Evolutionary conservation across 108 stramenopile genomes (phyloP).

Genomic region (Cyclotella atomus): DNA sequence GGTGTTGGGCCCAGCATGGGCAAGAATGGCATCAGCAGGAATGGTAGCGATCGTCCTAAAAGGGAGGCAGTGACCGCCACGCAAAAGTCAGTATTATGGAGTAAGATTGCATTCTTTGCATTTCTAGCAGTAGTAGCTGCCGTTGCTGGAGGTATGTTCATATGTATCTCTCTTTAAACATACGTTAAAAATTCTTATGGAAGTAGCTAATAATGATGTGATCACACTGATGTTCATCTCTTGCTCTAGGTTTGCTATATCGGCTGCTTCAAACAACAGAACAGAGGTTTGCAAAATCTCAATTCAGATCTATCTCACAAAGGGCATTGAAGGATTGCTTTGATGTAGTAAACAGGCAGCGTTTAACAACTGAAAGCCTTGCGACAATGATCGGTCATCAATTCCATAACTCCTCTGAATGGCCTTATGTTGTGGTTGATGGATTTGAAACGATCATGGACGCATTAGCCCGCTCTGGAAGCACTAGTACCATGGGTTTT

Average conservation of each 20-base stretch:
- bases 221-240: background rate
- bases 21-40: too few species aligned
- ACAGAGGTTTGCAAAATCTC: background rate
- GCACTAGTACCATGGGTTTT: background rate
- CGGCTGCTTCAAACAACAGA: background rate
- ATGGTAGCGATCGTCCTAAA: too few species aligned
- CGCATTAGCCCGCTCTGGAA: background rate
- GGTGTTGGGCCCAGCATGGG: too few species aligned
- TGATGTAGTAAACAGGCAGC: background rate
- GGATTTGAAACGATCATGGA: slow-evolving; percentile 5
- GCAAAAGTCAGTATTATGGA: slow-evolving; percentile 1
- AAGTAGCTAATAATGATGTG: background rate
- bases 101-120: slow-evolving; percentile 5
- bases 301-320: background rate
- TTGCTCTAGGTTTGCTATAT: background rate
- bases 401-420: background rate
- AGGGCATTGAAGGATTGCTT: background rate
- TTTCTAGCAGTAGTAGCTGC: background rate
- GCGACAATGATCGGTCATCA: background rate
- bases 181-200: too few species aligned
- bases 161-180: background rate
- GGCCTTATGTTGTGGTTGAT: background rate
- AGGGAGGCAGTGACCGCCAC: too few species aligned
- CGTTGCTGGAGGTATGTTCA: background rate
- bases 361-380: background rate